Evolutionary conservation across 202 grass and related monocot species (phyloP).

Genomic region (Bolboschoenoplectus hybrid): DNA sequence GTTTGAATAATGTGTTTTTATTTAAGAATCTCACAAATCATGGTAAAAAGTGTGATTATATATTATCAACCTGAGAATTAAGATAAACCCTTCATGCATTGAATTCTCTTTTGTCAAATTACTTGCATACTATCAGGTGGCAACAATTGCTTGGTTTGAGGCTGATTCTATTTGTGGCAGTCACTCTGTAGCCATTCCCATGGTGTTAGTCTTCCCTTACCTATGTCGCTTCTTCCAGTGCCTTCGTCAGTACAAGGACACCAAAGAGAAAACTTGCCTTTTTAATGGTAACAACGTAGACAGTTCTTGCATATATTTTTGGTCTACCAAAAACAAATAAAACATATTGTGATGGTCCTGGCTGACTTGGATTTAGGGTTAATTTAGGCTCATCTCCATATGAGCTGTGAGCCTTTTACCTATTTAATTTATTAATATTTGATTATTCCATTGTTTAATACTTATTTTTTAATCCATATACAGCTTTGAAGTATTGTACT

Average conservation of each 20-base stretch:
- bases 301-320: neutral
- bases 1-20: constrained; percentile 12
- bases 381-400: constrained; percentile 22
- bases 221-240: constrained; percentile 96
- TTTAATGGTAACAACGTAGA: constrained; percentile 68
- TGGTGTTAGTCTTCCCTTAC: constrained; percentile 92
- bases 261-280: constrained; percentile 84
- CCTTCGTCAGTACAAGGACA: constrained; percentile 94
- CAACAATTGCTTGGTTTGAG: constrained; percentile 98
- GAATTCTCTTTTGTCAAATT: constrained; percentile 29
- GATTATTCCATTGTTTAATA: neutral
- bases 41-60: neutral
- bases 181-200: constrained; percentile 90
- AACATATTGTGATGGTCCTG: neutral
- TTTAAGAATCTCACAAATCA: constrained; percentile 15
- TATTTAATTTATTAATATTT: constrained; percentile 21
- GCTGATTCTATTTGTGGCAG: constrained; percentile 98
- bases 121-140: constrained; percentile 58
- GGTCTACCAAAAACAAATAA: neutral
- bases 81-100: constrained; percentile 24
- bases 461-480: neutral
- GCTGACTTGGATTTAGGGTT: constrained; percentile 20
- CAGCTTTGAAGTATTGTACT: constrained; percentile 32
- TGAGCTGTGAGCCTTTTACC: neutral
- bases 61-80: constrained; percentile 6